These are phyloP conservation scores for Boletus tomentosulus DNA, from an alignment of 768 basidiomycete species.

Conservation along the genomic window DNA sequence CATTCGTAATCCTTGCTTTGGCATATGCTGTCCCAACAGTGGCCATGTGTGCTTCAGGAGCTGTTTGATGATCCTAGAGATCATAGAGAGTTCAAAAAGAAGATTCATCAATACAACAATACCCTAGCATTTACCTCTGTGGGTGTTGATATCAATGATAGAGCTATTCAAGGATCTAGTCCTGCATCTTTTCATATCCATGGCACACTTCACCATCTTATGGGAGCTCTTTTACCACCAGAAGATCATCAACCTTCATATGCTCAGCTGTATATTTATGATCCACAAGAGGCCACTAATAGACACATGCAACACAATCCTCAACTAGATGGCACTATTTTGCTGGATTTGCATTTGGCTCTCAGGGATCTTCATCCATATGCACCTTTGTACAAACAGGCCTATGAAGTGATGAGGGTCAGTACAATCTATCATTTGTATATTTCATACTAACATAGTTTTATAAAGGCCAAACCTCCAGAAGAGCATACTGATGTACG, in stretches of 20 bases:
- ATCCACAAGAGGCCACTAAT: slow-evolving; percentile 33
- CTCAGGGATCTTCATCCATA: slow-evolving; percentile 23
- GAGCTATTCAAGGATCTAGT: not conserved
- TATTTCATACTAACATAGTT: no score
- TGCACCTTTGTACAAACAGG: slow-evolving; percentile 29
- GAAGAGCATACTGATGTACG: slow-evolving; percentile 11
- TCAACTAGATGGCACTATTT: slow-evolving; percentile 14
- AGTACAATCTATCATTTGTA: not conserved
- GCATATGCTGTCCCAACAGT: slow-evolving; percentile 23
- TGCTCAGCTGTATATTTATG: slow-evolving; percentile 42
- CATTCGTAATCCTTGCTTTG: slow-evolving; percentile 13
- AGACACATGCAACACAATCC: slow-evolving; percentile 21
- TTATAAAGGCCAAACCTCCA: slow-evolving; percentile 7
- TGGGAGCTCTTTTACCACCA: slow-evolving; percentile 30
- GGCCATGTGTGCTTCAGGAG: slow-evolving; percentile 11
- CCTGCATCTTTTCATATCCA: slow-evolving; percentile 19
- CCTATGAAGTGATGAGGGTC: slow-evolving; percentile 28
- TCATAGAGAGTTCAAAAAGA: slow-evolving; percentile 19
- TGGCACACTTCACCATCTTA: slow-evolving; percentile 35
- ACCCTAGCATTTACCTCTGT: slow-evolving; percentile 19
- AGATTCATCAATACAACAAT: slow-evolving; percentile 40
- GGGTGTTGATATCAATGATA: not conserved
- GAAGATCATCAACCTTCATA: slow-evolving; percentile 23
- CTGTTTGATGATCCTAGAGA: slow-evolving; percentile 15
- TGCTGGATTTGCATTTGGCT: slow-evolving; percentile 24